Evolutionary conservation across 2,329 filamentous ascomycete species (phyloP), one percentile per base, ranked within the genome.

Genomic region (Botrytis porri): DNA sequence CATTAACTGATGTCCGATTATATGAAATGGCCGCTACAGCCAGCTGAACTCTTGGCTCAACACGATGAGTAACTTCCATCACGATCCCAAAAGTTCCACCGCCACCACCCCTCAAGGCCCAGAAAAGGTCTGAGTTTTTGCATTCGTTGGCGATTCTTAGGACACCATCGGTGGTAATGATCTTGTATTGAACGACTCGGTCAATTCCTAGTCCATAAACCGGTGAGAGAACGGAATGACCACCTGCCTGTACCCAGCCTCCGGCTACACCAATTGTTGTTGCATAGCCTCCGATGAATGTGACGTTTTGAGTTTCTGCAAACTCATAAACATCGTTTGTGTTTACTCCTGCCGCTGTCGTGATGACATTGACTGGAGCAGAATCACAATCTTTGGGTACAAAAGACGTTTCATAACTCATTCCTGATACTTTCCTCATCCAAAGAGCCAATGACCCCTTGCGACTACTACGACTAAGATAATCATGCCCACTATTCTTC

Each of bases 201-300:
- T 88, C 86, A 10, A 84, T 82, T 72, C 81, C 86, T 78, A 88
- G 83, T 74, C 88, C 83, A 75, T 85, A 85, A 54, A 85, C 78
- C 70, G 83, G 82, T 18, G 84, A 84, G 70, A 90, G 77, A 3
- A 86, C 86, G 18, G 84, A 86, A 78, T 89, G 86, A 0, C 88
- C 88, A 61, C 86, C 88, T 20, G 86, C 87, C 59, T 84, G 77
- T 18, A 82, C 80, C 76, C 83, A 86, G 8, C 84, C 84, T 39
- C 86, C 86, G 10, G 82, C 81, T 61, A 87, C 82, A 37, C 87
- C 88, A 18, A 90, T 86, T 3, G 84, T 86, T 75, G 78, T 48
- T 43, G 72, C 65, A 63, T 76, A 76, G 20, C 61, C 77, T 9
- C 74, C 71, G 37, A 79, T 73, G 39, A 78, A 75, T n/a, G 78